These are phyloP conservation scores for Carnegiea gigantea DNA, from an alignment of 179 eudicot genomes.

Conservation along the genomic window DNA sequence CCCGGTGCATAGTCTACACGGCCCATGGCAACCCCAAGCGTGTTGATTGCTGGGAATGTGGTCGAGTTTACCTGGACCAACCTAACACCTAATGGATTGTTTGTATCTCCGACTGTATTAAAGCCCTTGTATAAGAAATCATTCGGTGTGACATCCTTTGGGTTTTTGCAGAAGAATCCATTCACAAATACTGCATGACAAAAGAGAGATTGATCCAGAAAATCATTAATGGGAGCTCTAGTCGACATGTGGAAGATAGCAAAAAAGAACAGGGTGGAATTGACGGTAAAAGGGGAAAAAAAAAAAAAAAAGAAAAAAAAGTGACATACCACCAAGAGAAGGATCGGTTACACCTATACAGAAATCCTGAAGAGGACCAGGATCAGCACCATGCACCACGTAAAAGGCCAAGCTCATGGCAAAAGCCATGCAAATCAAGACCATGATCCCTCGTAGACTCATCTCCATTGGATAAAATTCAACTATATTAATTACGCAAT, in stretches of 20 bases:
- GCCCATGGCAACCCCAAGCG: constrained; percentile 23
- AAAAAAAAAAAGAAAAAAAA: background rate
- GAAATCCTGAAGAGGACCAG: constrained; percentile 24
- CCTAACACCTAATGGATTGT: constrained; percentile 12
- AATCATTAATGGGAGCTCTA: too few species aligned
- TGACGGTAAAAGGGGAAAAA: too few species aligned
- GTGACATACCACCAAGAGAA: constrained; percentile 7
- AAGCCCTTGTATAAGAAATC: constrained; percentile 25
- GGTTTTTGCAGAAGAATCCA: constrained; percentile 33
- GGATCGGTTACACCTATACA: constrained; percentile 21
- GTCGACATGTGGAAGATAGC: too few species aligned
- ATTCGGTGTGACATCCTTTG: constrained; percentile 11
- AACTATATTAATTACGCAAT: too few species aligned
- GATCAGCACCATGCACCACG: constrained; percentile 23
- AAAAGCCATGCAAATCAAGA: constrained; percentile 3
- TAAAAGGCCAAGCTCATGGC: constrained; percentile 14
- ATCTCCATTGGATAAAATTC: background rate
- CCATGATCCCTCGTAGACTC: background rate
- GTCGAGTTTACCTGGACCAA: background rate
- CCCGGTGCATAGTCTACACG: constrained; percentile 23
- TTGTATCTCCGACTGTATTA: constrained; percentile 20
- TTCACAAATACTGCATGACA: constrained; percentile 22
- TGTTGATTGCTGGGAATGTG: constrained; percentile 25
- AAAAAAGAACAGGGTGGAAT: too few species aligned
- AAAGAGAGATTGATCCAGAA: background rate